Evolutionary conservation across 78 protist species (phyloP).

Genomic region (Tieghemostelium lacteum): DNA sequence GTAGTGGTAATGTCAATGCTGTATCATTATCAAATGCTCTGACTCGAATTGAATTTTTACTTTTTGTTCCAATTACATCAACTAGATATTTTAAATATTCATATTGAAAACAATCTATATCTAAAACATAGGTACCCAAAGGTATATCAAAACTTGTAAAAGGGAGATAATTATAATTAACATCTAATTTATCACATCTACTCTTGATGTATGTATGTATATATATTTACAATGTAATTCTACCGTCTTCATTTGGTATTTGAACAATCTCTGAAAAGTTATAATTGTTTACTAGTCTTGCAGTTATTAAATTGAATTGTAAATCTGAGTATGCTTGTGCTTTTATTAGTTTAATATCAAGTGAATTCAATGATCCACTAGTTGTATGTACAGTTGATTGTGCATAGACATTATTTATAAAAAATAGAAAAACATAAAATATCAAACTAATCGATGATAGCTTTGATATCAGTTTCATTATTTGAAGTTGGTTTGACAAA

Average conservation of each 20-base stretch:
- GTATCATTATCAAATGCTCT: conserved; percentile 54
- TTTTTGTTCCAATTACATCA: conserved; percentile 3
- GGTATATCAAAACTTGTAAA: conserved; percentile 54
- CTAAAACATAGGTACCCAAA: conserved; percentile 33
- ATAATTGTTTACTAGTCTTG: not conserved
- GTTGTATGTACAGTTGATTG: too few species aligned
- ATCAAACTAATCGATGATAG: too few species aligned
- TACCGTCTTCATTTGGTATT: conserved; percentile 38
- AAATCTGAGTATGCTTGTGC: not conserved
- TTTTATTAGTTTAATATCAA: not conserved
- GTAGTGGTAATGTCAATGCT: conserved; percentile 16
- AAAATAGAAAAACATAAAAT: too few species aligned
- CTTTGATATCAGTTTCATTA: too few species aligned
- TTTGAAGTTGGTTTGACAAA: too few species aligned
- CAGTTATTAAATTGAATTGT: not conserved
- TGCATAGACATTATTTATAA: too few species aligned
- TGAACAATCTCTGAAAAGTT: not conserved
- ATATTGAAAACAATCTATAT: conserved; percentile 29
- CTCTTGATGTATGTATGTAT: too few species aligned
- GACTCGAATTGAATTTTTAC: not conserved
- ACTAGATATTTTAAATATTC: conserved; percentile 3
- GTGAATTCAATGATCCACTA: too few species aligned
- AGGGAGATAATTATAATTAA: too few species aligned
- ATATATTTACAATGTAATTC: conserved; percentile 51
- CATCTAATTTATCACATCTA: too few species aligned